Evolutionary conservation across 495 filamentous ascomycete genomes (phyloP).

Genomic region (Penicillium bovifimosum): DNA sequence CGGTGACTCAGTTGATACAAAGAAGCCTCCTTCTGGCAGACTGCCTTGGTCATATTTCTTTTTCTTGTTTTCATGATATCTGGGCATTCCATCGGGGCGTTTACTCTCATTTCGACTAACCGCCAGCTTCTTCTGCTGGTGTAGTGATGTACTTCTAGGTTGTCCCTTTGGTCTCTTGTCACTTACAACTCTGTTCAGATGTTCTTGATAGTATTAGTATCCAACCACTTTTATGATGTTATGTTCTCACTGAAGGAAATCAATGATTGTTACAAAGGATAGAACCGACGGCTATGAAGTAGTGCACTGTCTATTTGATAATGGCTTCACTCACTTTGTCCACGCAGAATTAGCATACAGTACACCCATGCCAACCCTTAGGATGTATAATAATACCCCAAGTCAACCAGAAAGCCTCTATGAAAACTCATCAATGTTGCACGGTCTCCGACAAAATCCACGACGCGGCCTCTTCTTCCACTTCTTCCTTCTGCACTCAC

Average conservation of each 20-base stretch:
- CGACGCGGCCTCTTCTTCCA: not conserved
- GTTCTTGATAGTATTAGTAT: too few relatives aligned
- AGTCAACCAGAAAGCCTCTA: not conserved
- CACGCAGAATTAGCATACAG: not conserved
- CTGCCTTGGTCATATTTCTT: not conserved
- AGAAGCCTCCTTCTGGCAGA: not conserved
- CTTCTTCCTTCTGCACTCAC: slow-evolving; percentile 3
- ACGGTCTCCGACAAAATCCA: slow-evolving; percentile 3
- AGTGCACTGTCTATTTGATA: not conserved
- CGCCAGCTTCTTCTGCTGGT: not conserved
- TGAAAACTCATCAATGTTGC: slow-evolving; percentile 3
- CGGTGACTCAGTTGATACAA: slow-evolving; percentile 5
- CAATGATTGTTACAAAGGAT: too few relatives aligned
- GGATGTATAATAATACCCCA: too few relatives aligned
- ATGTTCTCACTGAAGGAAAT: too few relatives aligned
- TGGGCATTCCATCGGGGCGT: not conserved
- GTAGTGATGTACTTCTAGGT: not conserved
- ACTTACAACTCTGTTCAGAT: too few relatives aligned
- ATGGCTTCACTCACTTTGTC: not conserved
- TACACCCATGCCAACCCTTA: too few relatives aligned
- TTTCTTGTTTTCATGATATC: not conserved
- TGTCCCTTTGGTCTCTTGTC: not conserved
- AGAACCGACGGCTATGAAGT: too few relatives aligned
- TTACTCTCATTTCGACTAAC: not conserved
- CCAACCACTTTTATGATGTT: too few relatives aligned